Conservation (phyloP, 2,329 filamentous ascomycete species). For the Diaporthe amygdali region DNA sequence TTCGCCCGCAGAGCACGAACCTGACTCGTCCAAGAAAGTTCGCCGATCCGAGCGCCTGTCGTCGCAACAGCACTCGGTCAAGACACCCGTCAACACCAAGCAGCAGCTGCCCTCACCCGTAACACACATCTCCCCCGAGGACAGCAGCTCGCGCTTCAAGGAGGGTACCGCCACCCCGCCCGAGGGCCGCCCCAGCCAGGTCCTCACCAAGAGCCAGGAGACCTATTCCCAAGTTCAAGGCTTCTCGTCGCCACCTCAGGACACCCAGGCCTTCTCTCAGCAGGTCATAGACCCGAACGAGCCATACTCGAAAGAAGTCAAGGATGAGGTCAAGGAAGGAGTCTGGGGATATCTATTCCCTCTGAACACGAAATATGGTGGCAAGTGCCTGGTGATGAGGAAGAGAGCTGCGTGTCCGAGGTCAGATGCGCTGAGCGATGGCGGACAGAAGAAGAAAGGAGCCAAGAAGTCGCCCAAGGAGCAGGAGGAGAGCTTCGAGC, state of each 20-base stretch:
- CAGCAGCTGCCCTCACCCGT: slow-evolving; percentile 82
- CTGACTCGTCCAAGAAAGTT: slow-evolving; percentile 76
- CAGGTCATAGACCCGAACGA: slow-evolving; percentile 79
- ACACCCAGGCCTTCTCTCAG: slow-evolving; percentile 76
- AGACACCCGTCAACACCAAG: slow-evolving; percentile 66
- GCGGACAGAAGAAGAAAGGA: slow-evolving; percentile 43
- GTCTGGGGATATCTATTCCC: slow-evolving; percentile 97
- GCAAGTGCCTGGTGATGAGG: slow-evolving; percentile 73
- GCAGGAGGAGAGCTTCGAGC: slow-evolving; percentile 66
- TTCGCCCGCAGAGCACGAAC: slow-evolving; percentile 67
- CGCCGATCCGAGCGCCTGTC: slow-evolving; percentile 78
- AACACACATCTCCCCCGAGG: slow-evolving; percentile 63
- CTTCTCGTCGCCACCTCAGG: slow-evolving; percentile 62
- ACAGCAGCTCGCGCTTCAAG: slow-evolving; percentile 68
- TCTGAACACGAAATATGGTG: slow-evolving; percentile 71
- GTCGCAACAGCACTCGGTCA: slow-evolving; percentile 52
- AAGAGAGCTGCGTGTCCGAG: slow-evolving; percentile 74
- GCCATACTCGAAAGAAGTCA: slow-evolving; percentile 78
- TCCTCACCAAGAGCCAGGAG: slow-evolving; percentile 53
- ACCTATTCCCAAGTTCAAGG: slow-evolving; percentile 47
- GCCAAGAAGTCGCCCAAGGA: slow-evolving; percentile 53
- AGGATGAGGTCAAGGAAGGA: slow-evolving; percentile 82
- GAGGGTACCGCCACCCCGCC: slow-evolving; percentile 76
- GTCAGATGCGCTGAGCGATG: slow-evolving; percentile 50
- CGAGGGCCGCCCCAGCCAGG: slow-evolving; percentile 61